These are phyloP conservation scores for Kondoa subrosea DNA, from an alignment of 768 basidiomycete species.

Conservation along the genomic window DNA sequence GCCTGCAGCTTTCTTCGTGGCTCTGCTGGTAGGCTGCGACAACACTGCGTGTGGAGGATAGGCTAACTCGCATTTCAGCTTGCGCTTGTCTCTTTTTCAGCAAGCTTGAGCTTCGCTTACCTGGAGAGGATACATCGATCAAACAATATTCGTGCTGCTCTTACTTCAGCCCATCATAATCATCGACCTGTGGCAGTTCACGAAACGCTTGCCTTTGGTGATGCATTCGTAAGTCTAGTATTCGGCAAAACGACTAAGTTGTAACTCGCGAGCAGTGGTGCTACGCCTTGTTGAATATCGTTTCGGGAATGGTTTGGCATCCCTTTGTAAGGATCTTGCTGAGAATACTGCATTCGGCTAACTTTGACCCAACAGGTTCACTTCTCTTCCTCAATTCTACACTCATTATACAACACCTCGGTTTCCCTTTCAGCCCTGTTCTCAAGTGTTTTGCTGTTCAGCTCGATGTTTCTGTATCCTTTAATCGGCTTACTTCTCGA, in stretches of 20 bases:
- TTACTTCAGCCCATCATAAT: neutral
- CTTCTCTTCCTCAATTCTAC: neutral
- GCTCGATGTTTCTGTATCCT: constrained; percentile 1
- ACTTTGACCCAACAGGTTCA: neutral
- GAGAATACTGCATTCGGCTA: too few species aligned
- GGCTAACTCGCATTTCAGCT: neutral
- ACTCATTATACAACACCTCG: neutral
- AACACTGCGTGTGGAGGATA: too few species aligned
- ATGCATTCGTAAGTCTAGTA: neutral
- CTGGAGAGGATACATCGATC: neutral
- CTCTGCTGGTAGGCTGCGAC: neutral
- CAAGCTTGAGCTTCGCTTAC: neutral
- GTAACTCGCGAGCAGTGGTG: neutral
- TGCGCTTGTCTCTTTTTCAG: neutral
- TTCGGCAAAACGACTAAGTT: neutral
- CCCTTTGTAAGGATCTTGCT: neutral
- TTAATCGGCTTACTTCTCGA: neutral
- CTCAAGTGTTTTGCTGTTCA: neutral
- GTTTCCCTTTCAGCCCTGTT: neutral
- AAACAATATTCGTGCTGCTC: neutral
- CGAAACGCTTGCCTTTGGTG: neutral
- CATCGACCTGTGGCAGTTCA: neutral
- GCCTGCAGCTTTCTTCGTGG: neutral
- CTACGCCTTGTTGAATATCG: neutral
- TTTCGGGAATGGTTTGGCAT: neutral